These are phyloP conservation scores for Phaffia rhodozyma DNA, from an alignment of 1,284 basidiomycete species.

Conservation along the genomic window DNA sequence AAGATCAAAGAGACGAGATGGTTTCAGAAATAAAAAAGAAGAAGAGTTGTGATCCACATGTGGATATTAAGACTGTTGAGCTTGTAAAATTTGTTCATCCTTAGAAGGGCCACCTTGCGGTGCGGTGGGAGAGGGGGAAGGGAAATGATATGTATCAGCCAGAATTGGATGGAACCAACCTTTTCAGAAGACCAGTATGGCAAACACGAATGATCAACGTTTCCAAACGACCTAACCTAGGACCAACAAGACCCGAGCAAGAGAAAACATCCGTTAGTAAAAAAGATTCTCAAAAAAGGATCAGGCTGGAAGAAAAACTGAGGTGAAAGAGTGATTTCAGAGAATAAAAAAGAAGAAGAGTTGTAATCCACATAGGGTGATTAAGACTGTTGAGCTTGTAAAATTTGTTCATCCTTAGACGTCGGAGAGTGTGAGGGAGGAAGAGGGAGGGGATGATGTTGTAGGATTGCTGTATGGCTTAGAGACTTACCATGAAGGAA, in stretches of 20 bases:
- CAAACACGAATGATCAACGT: too few relatives aligned
- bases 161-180: too few relatives aligned
- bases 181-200: too few relatives aligned
- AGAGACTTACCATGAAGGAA: too few relatives aligned
- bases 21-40: neutral
- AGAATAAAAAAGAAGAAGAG: neutral
- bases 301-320: neutral
- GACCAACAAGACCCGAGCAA: too few relatives aligned
- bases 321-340: neutral
- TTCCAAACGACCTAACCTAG: too few relatives aligned
- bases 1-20: neutral
- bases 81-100: neutral
- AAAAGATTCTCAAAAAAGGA: too few relatives aligned
- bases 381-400: neutral
- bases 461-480: too few relatives aligned
- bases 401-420: neutral
- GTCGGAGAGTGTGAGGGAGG: neutral
- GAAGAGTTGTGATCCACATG: neutral
- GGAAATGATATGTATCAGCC: neutral
- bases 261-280: too few relatives aligned
- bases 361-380: neutral
- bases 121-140: constrained; percentile 1
- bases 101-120: too few relatives aligned
- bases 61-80: neutral
- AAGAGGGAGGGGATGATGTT: too few relatives aligned